phyloP scores from a whole-genome alignment of 73 alveolate species.

The Paramecium biaurelia region DNA sequence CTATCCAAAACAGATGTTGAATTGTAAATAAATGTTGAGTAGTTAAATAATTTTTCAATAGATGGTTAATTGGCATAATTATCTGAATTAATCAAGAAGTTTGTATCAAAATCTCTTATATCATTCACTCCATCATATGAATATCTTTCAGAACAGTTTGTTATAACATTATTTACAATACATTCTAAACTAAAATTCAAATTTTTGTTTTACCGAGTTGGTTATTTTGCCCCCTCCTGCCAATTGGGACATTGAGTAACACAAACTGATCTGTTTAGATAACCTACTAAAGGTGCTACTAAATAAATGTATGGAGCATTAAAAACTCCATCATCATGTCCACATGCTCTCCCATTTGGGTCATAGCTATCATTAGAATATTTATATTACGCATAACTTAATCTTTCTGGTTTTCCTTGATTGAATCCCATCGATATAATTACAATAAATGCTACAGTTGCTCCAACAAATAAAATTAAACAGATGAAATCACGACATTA shows the following conservation, averaged over 20 bases:
- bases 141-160: neutral
- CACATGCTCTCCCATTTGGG: constrained; percentile 54
- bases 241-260: neutral
- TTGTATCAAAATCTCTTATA: neutral
- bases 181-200: constrained; percentile 10
- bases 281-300: constrained; percentile 37
- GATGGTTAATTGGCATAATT: neutral
- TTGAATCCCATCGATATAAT: constrained; percentile 36
- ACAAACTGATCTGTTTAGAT: constrained; percentile 36
- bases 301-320: constrained; percentile 28
- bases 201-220: neutral
- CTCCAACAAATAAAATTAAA: neutral
- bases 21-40: constrained; percentile 8
- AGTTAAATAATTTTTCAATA: constrained; percentile 20
- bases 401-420: constrained; percentile 17
- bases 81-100: neutral
- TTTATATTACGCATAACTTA: neutral
- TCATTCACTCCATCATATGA: constrained; percentile 43
- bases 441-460: neutral
- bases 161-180: neutral
- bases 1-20: constrained; percentile 24
- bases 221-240: neutral
- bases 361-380: neutral
- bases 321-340: constrained; percentile 32
- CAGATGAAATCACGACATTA: neutral